These are phyloP conservation scores for Gastrodia elata DNA, from an alignment of 106 monocot genomes.

Conservation along the genomic window DNA sequence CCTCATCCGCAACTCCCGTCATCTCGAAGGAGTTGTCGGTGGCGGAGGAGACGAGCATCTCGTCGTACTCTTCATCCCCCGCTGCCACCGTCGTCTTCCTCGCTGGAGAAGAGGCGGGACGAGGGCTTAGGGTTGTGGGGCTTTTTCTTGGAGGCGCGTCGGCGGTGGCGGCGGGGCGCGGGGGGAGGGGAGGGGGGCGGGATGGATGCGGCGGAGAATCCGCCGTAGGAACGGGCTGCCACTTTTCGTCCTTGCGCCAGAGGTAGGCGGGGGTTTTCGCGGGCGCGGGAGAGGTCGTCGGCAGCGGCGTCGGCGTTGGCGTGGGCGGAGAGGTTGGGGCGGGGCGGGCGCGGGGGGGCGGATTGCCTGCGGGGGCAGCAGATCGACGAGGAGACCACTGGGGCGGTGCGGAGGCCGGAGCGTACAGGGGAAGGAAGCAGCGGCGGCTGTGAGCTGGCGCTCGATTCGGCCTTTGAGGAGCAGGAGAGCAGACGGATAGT, in stretches of 20 bases:
- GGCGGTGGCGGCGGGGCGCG: conserved; percentile 14
- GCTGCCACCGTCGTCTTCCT: conserved; percentile 25
- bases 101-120: conserved; percentile 35
- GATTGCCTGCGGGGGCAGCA: conserved; percentile 5
- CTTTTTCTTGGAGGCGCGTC: conserved; percentile 15
- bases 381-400: not conserved
- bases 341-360: not conserved
- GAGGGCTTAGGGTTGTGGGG: conserved; percentile 2
- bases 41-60: not conserved
- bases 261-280: conserved; percentile 26
- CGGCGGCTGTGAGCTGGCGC: not conserved
- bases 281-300: conserved; percentile 4
- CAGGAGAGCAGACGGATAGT: not conserved
- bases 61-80: conserved; percentile 12
- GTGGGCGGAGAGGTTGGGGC: not conserved
- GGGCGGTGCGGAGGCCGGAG: not conserved
- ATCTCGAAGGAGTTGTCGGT: not conserved
- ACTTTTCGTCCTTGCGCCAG: conserved; percentile 40
- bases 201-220: not conserved
- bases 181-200: not conserved
- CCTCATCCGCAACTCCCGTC: not conserved
- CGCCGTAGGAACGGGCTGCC: conserved; percentile 15
- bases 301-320: not conserved
- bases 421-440: not conserved
- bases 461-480: not conserved